Conservation (phyloP, 495 filamentous ascomycete species). For the Choiromyces venosus region DNA sequence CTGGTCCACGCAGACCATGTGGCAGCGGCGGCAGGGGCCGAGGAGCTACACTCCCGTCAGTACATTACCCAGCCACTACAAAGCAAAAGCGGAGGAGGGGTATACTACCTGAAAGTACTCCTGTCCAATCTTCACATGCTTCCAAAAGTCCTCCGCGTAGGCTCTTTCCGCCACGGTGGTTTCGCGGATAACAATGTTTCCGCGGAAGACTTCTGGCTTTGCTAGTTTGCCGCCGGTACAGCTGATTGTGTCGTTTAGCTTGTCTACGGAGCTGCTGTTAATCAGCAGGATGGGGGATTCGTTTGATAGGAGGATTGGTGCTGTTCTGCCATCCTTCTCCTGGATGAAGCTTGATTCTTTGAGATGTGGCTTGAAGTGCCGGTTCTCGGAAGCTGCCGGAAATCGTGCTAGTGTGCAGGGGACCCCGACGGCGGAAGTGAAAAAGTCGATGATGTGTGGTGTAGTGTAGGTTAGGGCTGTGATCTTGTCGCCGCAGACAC, state of each 20-base stretch:
- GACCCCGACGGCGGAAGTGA: slow-evolving; percentile 65
- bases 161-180: slow-evolving; percentile 23
- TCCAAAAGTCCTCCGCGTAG: slow-evolving; percentile 41
- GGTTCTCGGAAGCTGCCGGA: slow-evolving; percentile 55
- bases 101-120: slow-evolving; percentile 34
- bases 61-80: background rate
- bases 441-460: slow-evolving; percentile 61
- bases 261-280: slow-evolving; percentile 69
- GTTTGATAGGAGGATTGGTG: slow-evolving; percentile 76
- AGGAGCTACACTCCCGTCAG: slow-evolving; percentile 53
- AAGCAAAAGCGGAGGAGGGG: background rate
- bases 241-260: slow-evolving; percentile 65
- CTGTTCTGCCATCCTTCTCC: slow-evolving; percentile 7
- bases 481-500: slow-evolving; percentile 75
- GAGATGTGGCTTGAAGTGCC: slow-evolving; percentile 62
- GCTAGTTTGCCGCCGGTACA: slow-evolving; percentile 54
- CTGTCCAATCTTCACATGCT: slow-evolving; percentile 33
- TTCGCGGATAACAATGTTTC: slow-evolving; percentile 68
- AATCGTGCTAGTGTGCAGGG: slow-evolving; percentile 77
- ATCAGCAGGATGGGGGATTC: slow-evolving; percentile 88
- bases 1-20: slow-evolving; percentile 94
- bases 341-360: slow-evolving; percentile 46
- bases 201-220: slow-evolving; percentile 68
- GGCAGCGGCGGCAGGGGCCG: slow-evolving; percentile 78
- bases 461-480: slow-evolving; percentile 62